Conservation (phyloP, 1,139 yeast species). For the Lodderomyces parapsilosis region DNA sequence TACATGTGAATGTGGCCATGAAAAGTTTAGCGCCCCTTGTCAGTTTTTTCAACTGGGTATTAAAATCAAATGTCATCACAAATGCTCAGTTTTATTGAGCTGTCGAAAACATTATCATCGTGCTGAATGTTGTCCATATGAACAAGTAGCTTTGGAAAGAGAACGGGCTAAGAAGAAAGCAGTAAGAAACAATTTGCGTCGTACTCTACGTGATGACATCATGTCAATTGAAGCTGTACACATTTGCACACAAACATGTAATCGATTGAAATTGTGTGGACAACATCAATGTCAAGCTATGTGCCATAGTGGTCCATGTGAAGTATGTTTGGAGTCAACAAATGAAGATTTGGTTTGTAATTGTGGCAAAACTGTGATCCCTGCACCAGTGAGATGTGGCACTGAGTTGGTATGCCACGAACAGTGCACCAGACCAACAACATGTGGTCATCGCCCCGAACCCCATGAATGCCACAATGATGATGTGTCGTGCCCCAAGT, state of each 20-base stretch:
- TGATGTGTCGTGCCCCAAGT: constrained; percentile 65
- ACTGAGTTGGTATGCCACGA: constrained; percentile 66
- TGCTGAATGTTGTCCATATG: constrained; percentile 67
- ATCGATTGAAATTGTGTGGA: constrained; percentile 67
- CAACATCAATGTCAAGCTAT: constrained; percentile 68
- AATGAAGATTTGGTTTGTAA: constrained; percentile 79
- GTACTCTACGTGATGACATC: constrained; percentile 42
- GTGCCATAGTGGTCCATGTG: constrained; percentile 85
- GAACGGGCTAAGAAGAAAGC: constrained; percentile 58
- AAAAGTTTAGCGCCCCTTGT: constrained; percentile 62
- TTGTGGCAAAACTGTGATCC: constrained; percentile 78
- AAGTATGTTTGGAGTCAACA: constrained; percentile 80
- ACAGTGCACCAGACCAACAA: constrained; percentile 60
- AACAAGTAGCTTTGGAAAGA: constrained; percentile 60
- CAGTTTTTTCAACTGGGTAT: constrained; percentile 49
- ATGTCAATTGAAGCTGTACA: constrained; percentile 74
- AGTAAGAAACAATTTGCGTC: constrained; percentile 39
- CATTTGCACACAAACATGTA: constrained; percentile 72
- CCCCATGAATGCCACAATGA: constrained; percentile 76
- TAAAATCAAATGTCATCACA: constrained; percentile 64
- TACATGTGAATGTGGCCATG: constrained; percentile 54
- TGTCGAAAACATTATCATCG: constrained; percentile 83
- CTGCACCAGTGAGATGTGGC: constrained; percentile 92
- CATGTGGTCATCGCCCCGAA: constrained; percentile 77
- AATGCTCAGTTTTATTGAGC: constrained; percentile 72